Percentiles rank a stretch among this genome's conserved stretches.
These are phyloP conservation scores for Fermentozyma sake DNA, from an alignment of 1,139 yeast species.

Conservation along the genomic window DNA sequence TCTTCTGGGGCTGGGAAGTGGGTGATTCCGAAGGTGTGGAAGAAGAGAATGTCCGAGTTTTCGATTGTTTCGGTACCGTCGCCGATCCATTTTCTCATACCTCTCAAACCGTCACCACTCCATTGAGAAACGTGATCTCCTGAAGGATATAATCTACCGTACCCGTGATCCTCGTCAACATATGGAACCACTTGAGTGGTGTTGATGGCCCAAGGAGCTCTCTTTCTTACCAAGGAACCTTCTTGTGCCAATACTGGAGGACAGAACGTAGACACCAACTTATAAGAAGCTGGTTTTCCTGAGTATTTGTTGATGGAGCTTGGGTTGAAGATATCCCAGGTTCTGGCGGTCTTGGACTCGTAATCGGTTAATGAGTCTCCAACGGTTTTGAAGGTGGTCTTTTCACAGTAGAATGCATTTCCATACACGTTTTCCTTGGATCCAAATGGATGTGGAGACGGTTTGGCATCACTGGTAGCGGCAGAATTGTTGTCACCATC, in stretches of 20 bases:
- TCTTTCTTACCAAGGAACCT: conserved; percentile 70
- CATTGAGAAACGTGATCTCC: conserved; percentile 79
- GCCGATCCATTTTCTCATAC: conserved; percentile 72
- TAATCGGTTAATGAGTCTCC: conserved; percentile 62
- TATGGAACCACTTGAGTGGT: conserved; percentile 69
- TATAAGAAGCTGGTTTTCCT: conserved; percentile 71
- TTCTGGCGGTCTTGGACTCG: conserved; percentile 58
- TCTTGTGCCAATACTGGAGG: conserved; percentile 70
- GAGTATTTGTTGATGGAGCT: conserved; percentile 61
- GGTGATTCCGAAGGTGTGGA: conserved; percentile 80
- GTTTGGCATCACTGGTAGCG: conserved; percentile 60
- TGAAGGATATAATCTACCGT: conserved; percentile 68
- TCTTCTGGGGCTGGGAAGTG: conserved; percentile 89
- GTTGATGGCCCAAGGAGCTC: conserved; percentile 78
- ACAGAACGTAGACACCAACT: conserved; percentile 73
- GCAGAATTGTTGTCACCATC: conserved; percentile 79
- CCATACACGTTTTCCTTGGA: conserved; percentile 69
- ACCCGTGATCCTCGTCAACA: conserved; percentile 45
- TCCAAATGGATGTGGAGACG: conserved; percentile 59
- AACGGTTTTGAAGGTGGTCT: conserved; percentile 62
- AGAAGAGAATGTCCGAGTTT: conserved; percentile 65
- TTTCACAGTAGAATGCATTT: conserved; percentile 63
- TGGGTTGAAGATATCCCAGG: conserved; percentile 81
- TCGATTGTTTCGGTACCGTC: conserved; percentile 60
- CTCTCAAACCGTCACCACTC: conserved; percentile 69